A percentile compares a stretch with the other conserved stretches of the same genome.
Conservation (phyloP, 2,329 filamentous ascomycete species). For the Lachnellula subtilissima region DNA sequence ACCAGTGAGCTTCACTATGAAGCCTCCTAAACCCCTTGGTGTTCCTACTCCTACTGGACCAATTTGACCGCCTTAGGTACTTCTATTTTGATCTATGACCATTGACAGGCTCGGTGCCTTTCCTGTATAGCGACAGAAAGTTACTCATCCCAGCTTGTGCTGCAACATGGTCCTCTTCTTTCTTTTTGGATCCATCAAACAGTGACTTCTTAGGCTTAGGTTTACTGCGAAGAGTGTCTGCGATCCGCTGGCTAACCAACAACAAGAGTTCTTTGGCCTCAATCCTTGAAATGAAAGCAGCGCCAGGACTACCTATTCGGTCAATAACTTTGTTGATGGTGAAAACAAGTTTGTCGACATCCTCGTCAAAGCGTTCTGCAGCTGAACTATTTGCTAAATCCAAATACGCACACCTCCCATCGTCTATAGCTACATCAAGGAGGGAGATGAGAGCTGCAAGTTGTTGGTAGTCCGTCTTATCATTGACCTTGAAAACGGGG, state of each 20-base stretch:
- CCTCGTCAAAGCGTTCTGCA: conserved; percentile 59
- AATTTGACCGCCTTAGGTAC: background rate
- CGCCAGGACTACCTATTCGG: conserved; percentile 70
- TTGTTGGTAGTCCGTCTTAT: conserved; percentile 61
- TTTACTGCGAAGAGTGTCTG: conserved; percentile 63
- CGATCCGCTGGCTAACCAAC: conserved; percentile 66
- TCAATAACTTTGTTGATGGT: conserved; percentile 52
- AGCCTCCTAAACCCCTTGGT: conserved; percentile 3
- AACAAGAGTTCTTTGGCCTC: conserved; percentile 75
- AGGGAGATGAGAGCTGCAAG: conserved; percentile 62
- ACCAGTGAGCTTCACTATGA: conserved; percentile 8
- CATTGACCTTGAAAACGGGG: conserved; percentile 48
- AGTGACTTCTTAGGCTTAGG: conserved; percentile 64
- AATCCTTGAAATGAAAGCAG: conserved; percentile 65
- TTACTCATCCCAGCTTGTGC: conserved; percentile 25
- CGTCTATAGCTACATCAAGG: conserved; percentile 71
- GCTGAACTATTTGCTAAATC: conserved; percentile 30
- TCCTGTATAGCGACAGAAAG: conserved; percentile 16
- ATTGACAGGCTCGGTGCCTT: background rate
- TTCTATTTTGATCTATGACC: conserved; percentile 1
- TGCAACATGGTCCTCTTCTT: conserved; percentile 33
- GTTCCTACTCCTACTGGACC: background rate
- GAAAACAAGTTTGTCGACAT: conserved; percentile 62
- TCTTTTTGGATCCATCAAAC: conserved; percentile 33
- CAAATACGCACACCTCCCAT: conserved; percentile 40